Base-by-base conservation (phyloP, 495 filamentous ascomycete genomes). In the Penicillium argentinense region DNA sequence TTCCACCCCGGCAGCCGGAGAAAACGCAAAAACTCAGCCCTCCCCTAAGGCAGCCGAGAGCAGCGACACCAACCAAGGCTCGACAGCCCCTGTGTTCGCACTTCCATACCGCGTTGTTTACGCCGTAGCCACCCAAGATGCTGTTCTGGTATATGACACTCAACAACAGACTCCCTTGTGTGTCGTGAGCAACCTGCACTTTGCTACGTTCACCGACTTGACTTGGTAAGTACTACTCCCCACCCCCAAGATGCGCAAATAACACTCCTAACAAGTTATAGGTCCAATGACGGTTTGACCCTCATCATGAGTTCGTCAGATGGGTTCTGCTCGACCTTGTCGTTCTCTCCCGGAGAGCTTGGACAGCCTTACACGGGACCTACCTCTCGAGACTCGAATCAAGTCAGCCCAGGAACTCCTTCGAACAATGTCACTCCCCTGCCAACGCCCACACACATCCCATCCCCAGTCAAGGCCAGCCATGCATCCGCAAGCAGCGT, bases 231-330 rank as follows among this genome's bases (percentile, higher is more conserved):
- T 68, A 8, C 18, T 28, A 9, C 25, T 32, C 28, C 0, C 4
- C 3, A 27, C 25, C 32, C 28, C 0, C 4, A 4, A 27, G 26
- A 49, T 70, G 57, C 18, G 69, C 64, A 49, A 50, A 58, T 19
- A 13, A n/a, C n/a, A 23, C 30, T 9, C 17, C 49, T 53, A 59
- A 64, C 45, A 8, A n/a, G 19, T 7, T 21, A n/a, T 51, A 97
- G 91, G 91, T 95, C 95, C 1, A 86, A 77, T 52, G 95, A 99
- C 65, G 95, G 95, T 2, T 75, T 86, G 34, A 97, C 91, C 1
- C 71, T 99, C 18, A 75, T 97, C 26, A 97, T 99, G 79, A 91
- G 88, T 42, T 97, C 95, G 1, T 96, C 95, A 0, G 95, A 99
- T 60, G 95, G 95, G 1, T 99, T 97, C 69, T 97, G 95, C 60